A percentile compares a stretch with the other conserved stretches of the same genome.
Evolutionary conservation across 805 yeast species (phyloP).

Genomic region (Ogataea methylovora): DNA sequence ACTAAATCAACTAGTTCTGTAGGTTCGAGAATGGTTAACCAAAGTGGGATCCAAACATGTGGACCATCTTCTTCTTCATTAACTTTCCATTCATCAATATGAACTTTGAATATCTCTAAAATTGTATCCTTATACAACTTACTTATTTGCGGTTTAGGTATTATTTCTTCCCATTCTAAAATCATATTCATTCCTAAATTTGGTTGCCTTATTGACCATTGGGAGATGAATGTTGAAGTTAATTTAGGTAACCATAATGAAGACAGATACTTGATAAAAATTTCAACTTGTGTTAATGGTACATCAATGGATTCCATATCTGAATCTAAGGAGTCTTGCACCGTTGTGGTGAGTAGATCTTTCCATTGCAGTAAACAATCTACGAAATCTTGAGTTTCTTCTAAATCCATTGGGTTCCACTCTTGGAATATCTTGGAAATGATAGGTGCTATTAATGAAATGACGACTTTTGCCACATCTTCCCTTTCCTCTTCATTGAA

Average conservation of each 20-base stretch:
- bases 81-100: constrained; percentile 30
- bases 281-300: no score
- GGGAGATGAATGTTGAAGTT: constrained; percentile 11
- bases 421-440: no score
- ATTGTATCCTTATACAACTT: constrained; percentile 25
- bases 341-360: no score
- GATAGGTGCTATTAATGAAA: no score
- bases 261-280: no score
- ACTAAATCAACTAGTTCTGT: constrained; percentile 6
- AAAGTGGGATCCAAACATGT: constrained; percentile 19
- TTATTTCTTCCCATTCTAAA: constrained; percentile 29
- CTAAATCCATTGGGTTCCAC: constrained; percentile 33
- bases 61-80: constrained; percentile 10
- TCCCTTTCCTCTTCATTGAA: no score
- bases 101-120: constrained; percentile 28
- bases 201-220: constrained; percentile 34
- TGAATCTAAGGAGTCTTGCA: no score
- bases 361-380: constrained; percentile 24
- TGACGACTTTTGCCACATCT: no score
- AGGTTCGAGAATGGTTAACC: constrained; percentile 15
- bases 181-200: constrained; percentile 30
- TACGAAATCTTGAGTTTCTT: constrained; percentile 18
- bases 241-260: no score
- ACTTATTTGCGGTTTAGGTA: constrained; percentile 23
- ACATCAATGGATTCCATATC: no score